Percentiles rank a stretch among this genome's conserved stretches.
phyloP scores from a whole-genome alignment of 192 early-diverging fungal genomes.

The Mortierella hygrophila region DNA sequence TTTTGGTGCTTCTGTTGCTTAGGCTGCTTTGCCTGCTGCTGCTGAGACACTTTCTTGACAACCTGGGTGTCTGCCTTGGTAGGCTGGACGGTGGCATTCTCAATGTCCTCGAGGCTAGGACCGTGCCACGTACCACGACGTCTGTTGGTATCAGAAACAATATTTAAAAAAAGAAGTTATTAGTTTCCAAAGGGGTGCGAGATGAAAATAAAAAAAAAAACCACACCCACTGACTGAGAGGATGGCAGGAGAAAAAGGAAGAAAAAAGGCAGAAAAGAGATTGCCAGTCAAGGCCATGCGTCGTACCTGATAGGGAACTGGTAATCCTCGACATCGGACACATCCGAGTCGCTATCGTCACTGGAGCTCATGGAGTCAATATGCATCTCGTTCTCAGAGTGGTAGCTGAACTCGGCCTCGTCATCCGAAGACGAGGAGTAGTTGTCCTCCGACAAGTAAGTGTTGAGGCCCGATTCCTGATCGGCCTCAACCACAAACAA shows the following conservation, averaged over 20 bases:
- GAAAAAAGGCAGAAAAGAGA: not conserved
- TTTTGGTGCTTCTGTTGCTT: slow-evolving; percentile 16
- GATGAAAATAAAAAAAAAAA: not conserved
- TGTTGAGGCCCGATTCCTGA: slow-evolving; percentile 16
- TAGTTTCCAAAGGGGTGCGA: not conserved
- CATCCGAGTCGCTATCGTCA: slow-evolving; percentile 54
- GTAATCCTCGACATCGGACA: slow-evolving; percentile 51
- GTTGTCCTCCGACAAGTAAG: slow-evolving; percentile 47
- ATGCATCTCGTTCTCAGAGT: slow-evolving; percentile 46
- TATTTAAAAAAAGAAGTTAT: not conserved
- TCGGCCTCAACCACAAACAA: slow-evolving; percentile 41
- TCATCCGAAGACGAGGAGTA: slow-evolving; percentile 52
- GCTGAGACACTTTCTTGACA: slow-evolving; percentile 1
- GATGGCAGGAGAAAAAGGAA: not conserved
- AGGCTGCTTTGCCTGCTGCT: slow-evolving; percentile 9
- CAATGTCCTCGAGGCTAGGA: slow-evolving; percentile 49
- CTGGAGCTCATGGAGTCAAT: slow-evolving; percentile 54
- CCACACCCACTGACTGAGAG: not conserved
- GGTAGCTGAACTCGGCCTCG: slow-evolving; percentile 44
- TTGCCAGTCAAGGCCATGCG: not conserved
- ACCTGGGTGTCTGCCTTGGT: not conserved
- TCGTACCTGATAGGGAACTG: slow-evolving; percentile 46
- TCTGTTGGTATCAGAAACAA: slow-evolving; percentile 6
- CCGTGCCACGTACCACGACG: slow-evolving; percentile 55
- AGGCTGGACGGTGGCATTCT: slow-evolving; percentile 18